Base-by-base conservation (phyloP, 139 green algal species). In the Eudorina sp. region DNA sequence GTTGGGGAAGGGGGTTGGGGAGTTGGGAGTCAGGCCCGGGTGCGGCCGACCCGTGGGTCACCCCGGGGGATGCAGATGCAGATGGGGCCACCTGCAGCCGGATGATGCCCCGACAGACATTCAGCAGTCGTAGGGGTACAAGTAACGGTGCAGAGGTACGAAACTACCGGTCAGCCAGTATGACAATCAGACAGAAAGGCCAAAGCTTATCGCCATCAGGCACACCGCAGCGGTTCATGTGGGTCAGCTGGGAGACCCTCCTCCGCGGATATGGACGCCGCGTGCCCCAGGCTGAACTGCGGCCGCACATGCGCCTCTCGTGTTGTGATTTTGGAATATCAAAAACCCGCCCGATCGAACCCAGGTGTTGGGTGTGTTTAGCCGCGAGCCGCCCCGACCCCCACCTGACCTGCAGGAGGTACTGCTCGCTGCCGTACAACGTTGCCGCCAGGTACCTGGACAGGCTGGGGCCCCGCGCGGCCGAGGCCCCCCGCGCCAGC, bases 351-450 rank as follows among this genome's bases (percentile, higher is more conserved):
- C 64, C 34, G 23, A 41, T 73, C 29, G 64, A 34, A 43, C 3
- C 55, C 3, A 40, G 64, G 64, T 16, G 64, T 73, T 13, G 13
- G 51, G 51, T 60, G 16, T 60, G 51, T 60, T 13, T 60, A 60
- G 14, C 51, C 14, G 51, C 16, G 16, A 60, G 14, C 51, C 51
- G 16, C 13, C 14, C 51, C 51, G 51, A 38, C 8, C 64, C 29
- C 29, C 36, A 73, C n/a, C 64, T 34, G 40, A 85, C 78, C 78
- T 74, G 78, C 78, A 85, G 8, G 0, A 85, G 34, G 78, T 74
- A 85, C 38, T 74, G 46, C 27, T 85, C 34, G 3, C 41, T 40
- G 55, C 27, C 38, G 78, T 74, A 85, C 78, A 85, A 8, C 4
- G 40, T 45, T 2, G 78, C 38, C 3, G 23, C 40, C 13, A 45